These are phyloP conservation scores for Truncatella angustata DNA, from an alignment of 2,329 filamentous ascomycete genomes.

Conservation along the genomic window DNA sequence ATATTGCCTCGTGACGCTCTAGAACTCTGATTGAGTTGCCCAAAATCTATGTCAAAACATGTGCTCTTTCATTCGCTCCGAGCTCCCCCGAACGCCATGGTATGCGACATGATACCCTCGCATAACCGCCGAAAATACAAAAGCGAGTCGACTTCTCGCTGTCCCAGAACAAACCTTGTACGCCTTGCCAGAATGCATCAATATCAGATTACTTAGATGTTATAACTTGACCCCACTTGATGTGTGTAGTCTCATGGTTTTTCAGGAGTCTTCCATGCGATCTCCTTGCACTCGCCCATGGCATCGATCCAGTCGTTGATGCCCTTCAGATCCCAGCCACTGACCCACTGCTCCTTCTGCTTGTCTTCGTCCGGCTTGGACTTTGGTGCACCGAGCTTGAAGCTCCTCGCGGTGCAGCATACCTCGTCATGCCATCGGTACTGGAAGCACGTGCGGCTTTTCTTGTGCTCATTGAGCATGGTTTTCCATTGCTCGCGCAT, in stretches of 20 bases:
- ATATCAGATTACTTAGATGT: too few relatives aligned
- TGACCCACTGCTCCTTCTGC: constrained; percentile 31
- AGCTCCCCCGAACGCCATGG: background rate
- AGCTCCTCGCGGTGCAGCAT: constrained; percentile 42
- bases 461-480: constrained; percentile 27
- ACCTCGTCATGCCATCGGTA: constrained; percentile 43
- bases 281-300: constrained; percentile 38
- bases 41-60: background rate
- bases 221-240: too few relatives aligned
- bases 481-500: constrained; percentile 20
- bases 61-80: background rate
- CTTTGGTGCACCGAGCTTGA: constrained; percentile 42
- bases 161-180: background rate
- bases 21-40: background rate
- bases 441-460: constrained; percentile 41
- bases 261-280: constrained; percentile 34
- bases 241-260: background rate
- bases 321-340: constrained; percentile 45
- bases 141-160: background rate
- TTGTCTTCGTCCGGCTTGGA: constrained; percentile 25
- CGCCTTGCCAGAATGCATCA: too few relatives aligned
- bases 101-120: background rate
- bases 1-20: too few relatives aligned
- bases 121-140: background rate
- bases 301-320: constrained; percentile 46